A percentile compares a stretch with the other conserved stretches of the same genome.
These are phyloP conservation scores for Lunasporangiospora selenospora DNA, from an alignment of 192 early-diverging fungal genomes.

Conservation along the genomic window DNA sequence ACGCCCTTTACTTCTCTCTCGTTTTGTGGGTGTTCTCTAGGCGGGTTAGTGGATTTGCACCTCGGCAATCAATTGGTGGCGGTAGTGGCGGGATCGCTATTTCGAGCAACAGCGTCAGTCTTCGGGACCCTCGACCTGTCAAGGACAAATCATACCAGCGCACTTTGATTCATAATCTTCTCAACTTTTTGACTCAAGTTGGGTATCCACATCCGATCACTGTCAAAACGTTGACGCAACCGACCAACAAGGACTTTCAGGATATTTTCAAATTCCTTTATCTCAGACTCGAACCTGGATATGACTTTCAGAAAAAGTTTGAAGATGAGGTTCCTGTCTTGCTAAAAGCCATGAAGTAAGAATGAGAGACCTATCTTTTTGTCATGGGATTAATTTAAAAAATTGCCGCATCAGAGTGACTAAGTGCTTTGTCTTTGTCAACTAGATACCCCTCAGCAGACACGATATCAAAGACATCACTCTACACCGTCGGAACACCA, in stretches of 20 bases:
- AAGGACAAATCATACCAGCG: slow-evolving; percentile 54
- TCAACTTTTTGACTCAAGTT: slow-evolving; percentile 61
- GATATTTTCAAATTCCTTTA: slow-evolving; percentile 80
- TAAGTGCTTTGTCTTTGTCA: no score
- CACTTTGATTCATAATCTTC: slow-evolving; percentile 55
- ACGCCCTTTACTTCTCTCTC: neutral
- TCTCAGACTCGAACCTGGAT: slow-evolving; percentile 61
- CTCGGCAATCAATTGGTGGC: slow-evolving; percentile 16
- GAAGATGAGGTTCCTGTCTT: slow-evolving; percentile 75
- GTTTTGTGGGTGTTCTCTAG: neutral
- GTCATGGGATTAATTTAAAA: no score
- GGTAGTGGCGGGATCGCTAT: neutral
- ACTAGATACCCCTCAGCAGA: slow-evolving; percentile 55
- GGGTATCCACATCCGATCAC: slow-evolving; percentile 57
- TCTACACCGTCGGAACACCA: slow-evolving; percentile 65
- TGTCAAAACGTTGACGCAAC: slow-evolving; percentile 53
- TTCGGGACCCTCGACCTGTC: slow-evolving; percentile 45
- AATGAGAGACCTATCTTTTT: neutral
- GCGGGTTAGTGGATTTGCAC: slow-evolving; percentile 10
- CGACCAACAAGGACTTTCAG: slow-evolving; percentile 69
- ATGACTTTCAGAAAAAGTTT: slow-evolving; percentile 64
- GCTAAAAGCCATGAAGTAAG: slow-evolving; percentile 61
- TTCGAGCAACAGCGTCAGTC: neutral
- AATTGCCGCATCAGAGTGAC: no score
- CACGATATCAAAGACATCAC: slow-evolving; percentile 62